These are phyloP conservation scores for Talaromyces sp. DNA, from an alignment of 2,329 filamentous ascomycete genomes.

Conservation along the genomic window DNA sequence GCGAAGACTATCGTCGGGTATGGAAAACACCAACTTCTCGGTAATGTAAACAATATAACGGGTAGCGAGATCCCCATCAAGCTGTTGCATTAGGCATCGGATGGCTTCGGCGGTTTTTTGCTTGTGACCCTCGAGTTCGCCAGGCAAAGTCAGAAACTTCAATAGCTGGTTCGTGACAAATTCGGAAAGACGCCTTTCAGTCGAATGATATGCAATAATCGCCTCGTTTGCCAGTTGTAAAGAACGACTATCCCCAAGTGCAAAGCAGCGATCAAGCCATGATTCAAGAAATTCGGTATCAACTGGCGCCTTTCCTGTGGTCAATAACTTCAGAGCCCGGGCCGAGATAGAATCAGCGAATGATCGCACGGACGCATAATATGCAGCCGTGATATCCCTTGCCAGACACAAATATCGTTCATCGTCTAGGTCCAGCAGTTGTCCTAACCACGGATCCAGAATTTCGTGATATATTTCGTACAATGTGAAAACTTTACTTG, in stretches of 20 bases:
- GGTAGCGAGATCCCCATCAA: slow-evolving; percentile 21
- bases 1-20: slow-evolving; percentile 12
- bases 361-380: slow-evolving; percentile 4
- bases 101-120: background rate
- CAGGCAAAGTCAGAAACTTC: background rate
- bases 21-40: slow-evolving; percentile 23
- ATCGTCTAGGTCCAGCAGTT: slow-evolving; percentile 17
- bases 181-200: background rate
- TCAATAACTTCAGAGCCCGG: slow-evolving; percentile 3
- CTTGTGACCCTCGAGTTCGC: background rate
- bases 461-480: slow-evolving; percentile 27
- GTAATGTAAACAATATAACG: slow-evolving; percentile 29
- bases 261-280: slow-evolving; percentile 27
- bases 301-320: background rate
- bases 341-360: slow-evolving; percentile 2
- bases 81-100: slow-evolving; percentile 15
- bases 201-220: slow-evolving; percentile 23
- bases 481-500: slow-evolving; percentile 30
- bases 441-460: slow-evolving; percentile 28
- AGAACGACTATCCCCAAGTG: slow-evolving; percentile 11
- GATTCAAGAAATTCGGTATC: slow-evolving; percentile 18
- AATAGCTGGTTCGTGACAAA: slow-evolving; percentile 26
- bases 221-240: slow-evolving; percentile 26
- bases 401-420: slow-evolving; percentile 2
- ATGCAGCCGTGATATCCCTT: slow-evolving; percentile 2